Base-by-base conservation (phyloP, 2,329 filamentous ascomycete genomes). In the Neofusicoccum cordaticola region DNA sequence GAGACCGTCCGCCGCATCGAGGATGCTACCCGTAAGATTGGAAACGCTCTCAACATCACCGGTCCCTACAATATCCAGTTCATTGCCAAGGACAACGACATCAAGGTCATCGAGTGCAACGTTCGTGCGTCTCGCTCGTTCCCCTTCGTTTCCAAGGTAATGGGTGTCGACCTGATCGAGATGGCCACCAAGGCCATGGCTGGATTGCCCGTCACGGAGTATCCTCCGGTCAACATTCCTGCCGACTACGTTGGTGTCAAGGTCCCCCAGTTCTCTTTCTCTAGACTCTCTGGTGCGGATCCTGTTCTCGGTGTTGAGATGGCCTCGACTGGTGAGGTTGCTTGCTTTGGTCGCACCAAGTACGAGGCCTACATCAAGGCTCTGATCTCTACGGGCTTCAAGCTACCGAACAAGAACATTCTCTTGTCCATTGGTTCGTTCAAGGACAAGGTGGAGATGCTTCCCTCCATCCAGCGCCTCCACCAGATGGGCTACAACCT, bases 41-140 rank as follows among this genome's bases (percentile, higher is more conserved):
- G 90, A 69, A 89, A 90, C 67, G 94, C 95, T 15, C 85, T 98
- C 66, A 97, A 98, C 76, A 90, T 99, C 64, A 98, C 95, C 45
- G 95, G 95, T 57, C 95, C 95, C 22, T 97, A 90, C 86, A 99
- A 99, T 81, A 99, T 99, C 68, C 95, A 99, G 77, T 98, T 99
- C 82, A 99, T 99, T 73, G 95, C 95, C 72, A 98, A 98, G 83
- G 93, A 98, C 78, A 98, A 98, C 77, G 94, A 98, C 70, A 98
- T 99, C 84, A 98, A 98, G 84, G 95, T 99, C 69, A 99, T 99
- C 69, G 95, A 99, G 81, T 98, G 95, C 81, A 99, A 99, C 73
- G 95, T 98, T 66, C 90, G 95, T 68, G 95, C 95, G 15, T 97
- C 95, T 51, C 87, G 95, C 69, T 98, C 94, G 0, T 97, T 97